Conservation (phyloP, 306 rosid species). For the Casuarina cunninghamiana region DNA sequence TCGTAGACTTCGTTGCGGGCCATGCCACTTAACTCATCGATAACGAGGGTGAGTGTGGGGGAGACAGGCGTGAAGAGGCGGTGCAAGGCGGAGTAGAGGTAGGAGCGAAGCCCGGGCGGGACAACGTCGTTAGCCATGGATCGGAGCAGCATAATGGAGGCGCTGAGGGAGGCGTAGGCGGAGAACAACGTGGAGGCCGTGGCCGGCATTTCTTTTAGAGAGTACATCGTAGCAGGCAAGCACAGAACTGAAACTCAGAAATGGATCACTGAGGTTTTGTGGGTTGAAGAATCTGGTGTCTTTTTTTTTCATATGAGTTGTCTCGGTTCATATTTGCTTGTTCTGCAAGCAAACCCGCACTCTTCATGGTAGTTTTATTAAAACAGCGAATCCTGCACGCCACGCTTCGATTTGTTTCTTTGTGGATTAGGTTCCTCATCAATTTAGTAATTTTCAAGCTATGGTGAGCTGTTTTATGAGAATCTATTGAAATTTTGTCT, state of each 20-base stretch:
- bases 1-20: conserved; percentile 39
- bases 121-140: conserved; percentile 37
- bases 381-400: not conserved
- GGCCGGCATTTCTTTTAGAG: conserved; percentile 19
- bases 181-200: conserved; percentile 38
- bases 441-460: too few species aligned
- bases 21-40: conserved; percentile 29
- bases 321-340: too few species aligned
- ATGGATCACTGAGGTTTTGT: too few species aligned
- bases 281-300: too few species aligned
- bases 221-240: conserved; percentile 12
- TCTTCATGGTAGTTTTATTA: too few species aligned
- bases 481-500: too few species aligned
- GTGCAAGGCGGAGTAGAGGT: conserved; percentile 17
- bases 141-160: conserved; percentile 37
- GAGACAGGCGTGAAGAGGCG: conserved; percentile 31
- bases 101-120: conserved; percentile 32
- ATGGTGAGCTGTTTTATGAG: too few species aligned
- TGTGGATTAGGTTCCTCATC: too few species aligned
- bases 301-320: too few species aligned
- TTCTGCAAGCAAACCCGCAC: too few species aligned
- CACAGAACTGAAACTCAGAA: not conserved
- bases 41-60: conserved; percentile 32
- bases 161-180: conserved; percentile 38
- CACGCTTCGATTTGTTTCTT: not conserved